phyloP scores from a whole-genome alignment of 225 moss, liverwort and hornwort genomes.

The Bryoerythrophyllum caledonicum region DNA sequence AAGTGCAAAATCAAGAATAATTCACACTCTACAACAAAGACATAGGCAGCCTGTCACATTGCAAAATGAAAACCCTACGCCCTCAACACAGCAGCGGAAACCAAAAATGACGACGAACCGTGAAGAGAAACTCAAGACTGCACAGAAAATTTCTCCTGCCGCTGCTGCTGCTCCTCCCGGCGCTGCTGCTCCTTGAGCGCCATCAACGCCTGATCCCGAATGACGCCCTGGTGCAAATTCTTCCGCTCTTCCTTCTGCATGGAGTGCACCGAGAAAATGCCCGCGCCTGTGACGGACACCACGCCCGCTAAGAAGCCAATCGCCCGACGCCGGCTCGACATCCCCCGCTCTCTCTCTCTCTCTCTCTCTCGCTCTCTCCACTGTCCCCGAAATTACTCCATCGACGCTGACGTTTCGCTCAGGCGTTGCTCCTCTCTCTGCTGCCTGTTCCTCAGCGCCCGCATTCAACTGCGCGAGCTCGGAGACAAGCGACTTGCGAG shows the following conservation, averaged over 20 bases:
- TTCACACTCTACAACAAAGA: slow-evolving; percentile 9
- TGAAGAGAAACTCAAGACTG: slow-evolving; percentile 24
- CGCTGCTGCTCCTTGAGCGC: slow-evolving; percentile 64
- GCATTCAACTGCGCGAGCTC: background rate
- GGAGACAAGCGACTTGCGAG: background rate
- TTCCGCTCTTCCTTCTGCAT: slow-evolving; percentile 83
- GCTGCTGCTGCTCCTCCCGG: slow-evolving; percentile 30
- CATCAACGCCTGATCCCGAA: slow-evolving; percentile 80
- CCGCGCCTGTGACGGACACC: slow-evolving; percentile 52
- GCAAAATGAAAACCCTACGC: slow-evolving; percentile 29
- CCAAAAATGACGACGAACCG: background rate
- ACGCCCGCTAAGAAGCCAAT: slow-evolving; percentile 67
- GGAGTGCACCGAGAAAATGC: slow-evolving; percentile 75
- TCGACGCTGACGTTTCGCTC: background rate
- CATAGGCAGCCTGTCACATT: background rate
- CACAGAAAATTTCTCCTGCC: slow-evolving; percentile 24
- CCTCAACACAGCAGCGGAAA: background rate
- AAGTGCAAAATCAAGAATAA: too few species aligned
- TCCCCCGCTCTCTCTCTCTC: background rate
- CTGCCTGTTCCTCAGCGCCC: too few species aligned
- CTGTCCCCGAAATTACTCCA: background rate
- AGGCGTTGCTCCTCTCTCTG: background rate
- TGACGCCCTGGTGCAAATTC: slow-evolving; percentile 81
- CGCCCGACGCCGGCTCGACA: slow-evolving; percentile 48
- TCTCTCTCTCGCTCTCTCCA: background rate